A percentile compares a stretch with the other conserved stretches of the same genome.
Conservation (phyloP, 805 yeast species). For the Zygotorulaspora chibaensis region DNA sequence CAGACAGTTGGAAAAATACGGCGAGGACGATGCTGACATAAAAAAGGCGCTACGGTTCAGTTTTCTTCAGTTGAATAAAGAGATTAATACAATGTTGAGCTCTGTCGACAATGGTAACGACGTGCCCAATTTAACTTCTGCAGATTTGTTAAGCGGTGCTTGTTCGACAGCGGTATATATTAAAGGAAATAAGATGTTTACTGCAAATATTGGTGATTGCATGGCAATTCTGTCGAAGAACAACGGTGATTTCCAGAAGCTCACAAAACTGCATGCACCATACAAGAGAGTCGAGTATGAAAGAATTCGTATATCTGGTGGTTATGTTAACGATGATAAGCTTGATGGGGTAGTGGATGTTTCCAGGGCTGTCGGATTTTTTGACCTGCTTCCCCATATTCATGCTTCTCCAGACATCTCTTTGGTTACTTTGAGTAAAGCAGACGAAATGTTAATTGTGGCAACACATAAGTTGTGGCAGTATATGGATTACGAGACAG, state of each 20-base stretch:
- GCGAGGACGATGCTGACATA: conserved; percentile 45
- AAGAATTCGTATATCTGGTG: conserved; percentile 86
- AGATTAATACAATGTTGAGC: conserved; percentile 52
- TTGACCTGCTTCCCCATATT: conserved; percentile 78
- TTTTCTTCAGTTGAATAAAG: conserved; percentile 74
- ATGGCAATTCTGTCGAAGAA: conserved; percentile 73
- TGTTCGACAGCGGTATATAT: conserved; percentile 79
- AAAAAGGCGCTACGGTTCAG: conserved; percentile 78
- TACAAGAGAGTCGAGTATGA: conserved; percentile 73
- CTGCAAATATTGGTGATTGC: conserved; percentile 90
- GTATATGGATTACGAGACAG: conserved; percentile 71
- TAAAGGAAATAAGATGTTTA: conserved; percentile 61
- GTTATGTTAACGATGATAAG: conserved; percentile 81
- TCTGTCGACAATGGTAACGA: conserved; percentile 51
- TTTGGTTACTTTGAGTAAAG: conserved; percentile 52
- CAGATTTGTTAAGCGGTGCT: conserved; percentile 77
- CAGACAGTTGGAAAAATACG: conserved; percentile 38
- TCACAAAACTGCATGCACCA: conserved; percentile 82
- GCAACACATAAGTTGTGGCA: conserved; percentile 89
- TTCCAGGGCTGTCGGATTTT: conserved; percentile 90
- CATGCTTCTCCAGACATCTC: conserved; percentile 82
- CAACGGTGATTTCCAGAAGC: conserved; percentile 72
- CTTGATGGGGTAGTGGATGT: conserved; percentile 78
- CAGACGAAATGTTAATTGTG: conserved; percentile 80
- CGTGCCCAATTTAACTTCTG: conserved; percentile 50